Evolutionary conservation across 1,284 basidiomycete genomes (phyloP), one percentile per base, ranked within the genome.

Genomic region (Sporisorium exsertum): DNA sequence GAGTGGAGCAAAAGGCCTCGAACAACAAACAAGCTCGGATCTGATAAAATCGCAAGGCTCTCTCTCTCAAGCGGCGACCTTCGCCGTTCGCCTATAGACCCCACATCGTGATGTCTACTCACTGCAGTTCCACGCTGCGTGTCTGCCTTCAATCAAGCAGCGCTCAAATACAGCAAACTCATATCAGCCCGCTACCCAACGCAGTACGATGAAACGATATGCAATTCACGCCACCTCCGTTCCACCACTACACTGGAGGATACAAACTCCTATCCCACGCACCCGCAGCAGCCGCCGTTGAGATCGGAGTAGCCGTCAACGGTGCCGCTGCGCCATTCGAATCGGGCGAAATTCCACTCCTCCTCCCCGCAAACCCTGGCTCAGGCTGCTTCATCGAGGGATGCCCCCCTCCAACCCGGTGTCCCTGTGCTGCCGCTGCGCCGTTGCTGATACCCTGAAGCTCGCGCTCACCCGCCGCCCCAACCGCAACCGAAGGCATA

Each of bases 291-390:
- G 67, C 64, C 1, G 67, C 67, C 5, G 58, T 50, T 16, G 72
- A 55, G 18, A 75, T 67, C 0, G 72, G 72, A 7, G 67, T 75
- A 13, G 72, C 66, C 37, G 66, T 50, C 26, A 58, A 58, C 7
- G 59, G 43, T 22, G 40, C 54, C 5, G 40, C 5, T n/a, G 33
- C 51, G 16, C 16, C 33, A 40, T 53, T 53, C 15, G 51, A 13
- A 6, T 35, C 51, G 13, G 35, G 35, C 52, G 52, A 24, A n/a
- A 22, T 35, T 5, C 40, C 37, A 1, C 40, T 35, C 10, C 58
- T 29, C 5, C 12, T 46, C n/a, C 22, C 49, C 12, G 20, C 54
- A 12, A 51, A 51, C 20, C 46, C 54, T 13, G 46, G 29, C 9
- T 10, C 51, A 5, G 37, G n/a, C 40, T 42, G 46, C 24, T 53